Base-by-base conservation (phyloP, 345 rosid genomes). In the Excoecaria cochinchinensis region DNA sequence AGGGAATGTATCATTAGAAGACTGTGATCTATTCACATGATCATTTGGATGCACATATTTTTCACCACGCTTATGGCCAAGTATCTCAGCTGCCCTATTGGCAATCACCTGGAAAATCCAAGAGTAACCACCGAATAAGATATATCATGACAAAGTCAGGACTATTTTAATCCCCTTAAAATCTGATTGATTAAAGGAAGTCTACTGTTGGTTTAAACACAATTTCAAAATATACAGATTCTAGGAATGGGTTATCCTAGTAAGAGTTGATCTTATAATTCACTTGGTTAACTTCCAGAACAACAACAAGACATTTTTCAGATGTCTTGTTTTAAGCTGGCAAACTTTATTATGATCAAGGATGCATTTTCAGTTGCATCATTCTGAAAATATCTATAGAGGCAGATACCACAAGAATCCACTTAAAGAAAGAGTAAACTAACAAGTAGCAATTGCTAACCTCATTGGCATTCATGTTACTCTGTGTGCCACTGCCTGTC, bases 401-500 rank as follows among this genome's bases (percentile, higher is more conserved):
- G 14, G 31, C 3, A n/a, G 25, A n/a, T n/a, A 6, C 31, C 58
- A 53, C 31, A 1, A 31, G 31, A 31, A 31, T 31, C 31, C 6
- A 7, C 6, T 16, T 53, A 38, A 16, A 62, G 50, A 67, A 62
- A 31, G 17, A 63, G 21, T 9, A 16, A 63, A 39, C 7, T 39
- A 16, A 56, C 25, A 17, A 53, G 16, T 36, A 31, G 72, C 46
- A 58, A 48, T n/a, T 5, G 48, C 66, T 58, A 40, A 95, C 99
- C 98, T 95, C 99, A 78, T 95, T 95, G 67, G 99, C 99, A 78
- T 95, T 95, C 99, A 95, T 95, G 82, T 95, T 95, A 83, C 98
- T 93, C 80, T 95, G 99, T 79, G 99, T 95, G 40, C 99, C 99
- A 79, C 99, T 95, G 69, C 99, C 99, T 74, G 99, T 93, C 87